Evolutionary conservation across 2,329 filamentous ascomycete genomes (phyloP).

Genomic region (Beauveria scarabaeidicola): DNA sequence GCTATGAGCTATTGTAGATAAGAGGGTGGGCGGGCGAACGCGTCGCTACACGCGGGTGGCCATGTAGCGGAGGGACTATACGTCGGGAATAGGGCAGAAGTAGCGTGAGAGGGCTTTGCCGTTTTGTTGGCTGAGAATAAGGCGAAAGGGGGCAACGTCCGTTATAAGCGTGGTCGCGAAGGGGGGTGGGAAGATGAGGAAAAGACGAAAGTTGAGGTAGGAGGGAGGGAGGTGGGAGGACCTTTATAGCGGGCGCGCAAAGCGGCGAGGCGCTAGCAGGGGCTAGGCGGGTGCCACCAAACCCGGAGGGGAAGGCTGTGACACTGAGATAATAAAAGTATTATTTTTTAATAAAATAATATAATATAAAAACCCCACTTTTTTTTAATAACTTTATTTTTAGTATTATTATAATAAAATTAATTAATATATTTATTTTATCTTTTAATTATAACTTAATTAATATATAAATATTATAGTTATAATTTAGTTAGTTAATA

Average conservation of each 20-base stretch:
- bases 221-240: not conserved
- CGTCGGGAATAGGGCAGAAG: not conserved
- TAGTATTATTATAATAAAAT: too few relatives aligned
- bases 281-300: slow-evolving; percentile 4
- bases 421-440: too few relatives aligned
- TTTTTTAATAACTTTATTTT: too few relatives aligned
- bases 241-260: slow-evolving; percentile 2
- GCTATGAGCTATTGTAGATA: not conserved
- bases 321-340: too few relatives aligned
- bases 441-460: too few relatives aligned
- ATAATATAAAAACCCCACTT: too few relatives aligned
- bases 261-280: slow-evolving; percentile 7
- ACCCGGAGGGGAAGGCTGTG: slow-evolving; percentile 9
- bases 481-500: too few relatives aligned
- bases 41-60: not conserved
- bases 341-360: too few relatives aligned
- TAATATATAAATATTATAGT: too few relatives aligned
- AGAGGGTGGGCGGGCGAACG: not conserved
- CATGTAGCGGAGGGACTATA: not conserved
- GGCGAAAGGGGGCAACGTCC: not conserved
- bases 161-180: not conserved
- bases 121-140: not conserved
- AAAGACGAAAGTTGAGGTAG: not conserved
- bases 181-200: not conserved
- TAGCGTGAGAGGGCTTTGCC: not conserved